Base-by-base conservation (phyloP, 2,329 filamentous ascomycete species). In the Calonectria pteridis region DNA sequence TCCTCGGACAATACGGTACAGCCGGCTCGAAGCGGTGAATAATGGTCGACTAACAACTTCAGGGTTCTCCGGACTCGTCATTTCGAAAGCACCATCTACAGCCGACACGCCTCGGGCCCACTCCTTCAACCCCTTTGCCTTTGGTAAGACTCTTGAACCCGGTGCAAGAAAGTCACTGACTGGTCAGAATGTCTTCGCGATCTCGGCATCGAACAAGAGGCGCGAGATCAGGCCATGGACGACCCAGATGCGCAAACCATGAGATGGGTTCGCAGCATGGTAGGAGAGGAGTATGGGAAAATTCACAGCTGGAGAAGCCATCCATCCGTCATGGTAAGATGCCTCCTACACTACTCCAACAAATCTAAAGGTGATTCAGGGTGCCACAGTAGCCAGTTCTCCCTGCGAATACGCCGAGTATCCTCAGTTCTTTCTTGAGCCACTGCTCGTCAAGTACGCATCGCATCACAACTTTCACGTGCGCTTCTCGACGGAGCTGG, bases 61-160 rank as follows among this genome's bases (percentile, higher is more conserved):
- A 88, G 88, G 85, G 2, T 80, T 89, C 5, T 88, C 82, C 35
- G 91, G 91, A 0, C 85, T 92, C 55, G 86, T 92, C 75, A 84
- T 93, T 65, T 86, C 86, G 9, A 79, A 85, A 2, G 86, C 87
- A 0, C 81, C 88, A 0, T 86, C 87, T 4, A 90, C 87, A 1
- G 89, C 90, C 1, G 84, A 89, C 71, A 91, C 90, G 1, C 91
- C 91, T 1, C 84, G 91, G 31, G 91, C 90, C 0, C 91, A 92
- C 20, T 55, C 28, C 11, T 55, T 55, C 51, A 55, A 33, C 28
- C 28, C 28, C 4, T 55, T 55, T 55, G 51, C 51, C 20, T 55
- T 55, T 55, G 51, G 51, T 78, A 90, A 92, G 70, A 91, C 88
- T 29, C 29, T 26, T 26, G 31, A 33, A 13, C 26, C 28, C 14